Base-by-base conservation (phyloP, 2,329 filamentous ascomycete species). In the Aspergillus felis region DNA sequence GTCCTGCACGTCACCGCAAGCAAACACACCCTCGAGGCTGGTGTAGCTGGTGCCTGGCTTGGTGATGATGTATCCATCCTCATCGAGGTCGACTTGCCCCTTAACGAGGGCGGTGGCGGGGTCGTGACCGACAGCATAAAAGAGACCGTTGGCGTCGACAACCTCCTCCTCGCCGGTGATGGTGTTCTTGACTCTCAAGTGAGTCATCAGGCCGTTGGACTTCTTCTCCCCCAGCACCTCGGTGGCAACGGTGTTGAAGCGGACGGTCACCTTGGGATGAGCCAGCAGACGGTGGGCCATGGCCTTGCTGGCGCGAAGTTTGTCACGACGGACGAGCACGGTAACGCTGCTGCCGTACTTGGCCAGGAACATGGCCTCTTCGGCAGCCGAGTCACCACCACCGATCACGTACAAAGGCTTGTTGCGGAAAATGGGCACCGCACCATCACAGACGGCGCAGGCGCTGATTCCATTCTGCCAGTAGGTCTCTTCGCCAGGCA, bases 391-490 rank as follows among this genome's bases (percentile, higher is more conserved):
- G 79, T 99, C 94, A 69, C 94, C 94, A 62, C 94, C 95, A 62
- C 94, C 94, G 63, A 99, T 97, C 51, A 99, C 94, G 44, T 93
- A 91, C 55, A 99, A 82, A 8, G 90, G 93, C 83, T 96, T 96
- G 77, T 97, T 91, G 68, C 93, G 86, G 87, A 96, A 99, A 76
- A 99, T 97, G 59, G 94, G 94, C 50, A 97, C 88, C 51, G 92
- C 94, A 63, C 94, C 94, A 72, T 99, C 94, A 78, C 94, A 99
- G 51, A 99, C 94, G 35, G 94, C 94, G 78, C 94, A 99, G 51
- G 94, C 94, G 53, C 89, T 94, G 72, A 99, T 91, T 66, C 94
- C 94, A 74, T 90, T 94, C 74, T 96, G 92, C 95, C 95, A 99
- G 84, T 92, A 99, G 75, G 87, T 90, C 55, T 96, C 90, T 81